phyloP scores from a whole-genome alignment of 2,329 filamentous ascomycete genomes.

The Fusarium algeriense region DNA sequence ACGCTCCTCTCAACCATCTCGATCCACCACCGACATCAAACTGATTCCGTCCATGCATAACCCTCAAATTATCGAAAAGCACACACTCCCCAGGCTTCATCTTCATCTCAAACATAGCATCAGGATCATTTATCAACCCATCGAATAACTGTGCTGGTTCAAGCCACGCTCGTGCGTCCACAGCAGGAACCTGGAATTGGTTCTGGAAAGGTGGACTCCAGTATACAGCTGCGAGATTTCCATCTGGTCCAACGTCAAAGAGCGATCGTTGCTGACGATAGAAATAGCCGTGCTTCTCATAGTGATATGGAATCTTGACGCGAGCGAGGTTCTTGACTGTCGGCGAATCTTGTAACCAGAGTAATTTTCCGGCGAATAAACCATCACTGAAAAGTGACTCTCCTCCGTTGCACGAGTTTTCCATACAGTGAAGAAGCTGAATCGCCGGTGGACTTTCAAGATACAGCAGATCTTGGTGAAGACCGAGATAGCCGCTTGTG shows the following conservation, averaged over 20 bases:
- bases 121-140: constrained; percentile 65
- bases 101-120: constrained; percentile 76
- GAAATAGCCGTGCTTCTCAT: constrained; percentile 73
- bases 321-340: constrained; percentile 55
- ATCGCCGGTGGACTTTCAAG: constrained; percentile 82
- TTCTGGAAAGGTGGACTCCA: constrained; percentile 88
- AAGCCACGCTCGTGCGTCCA: constrained; percentile 58
- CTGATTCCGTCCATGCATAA: constrained; percentile 84
- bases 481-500: constrained; percentile 82
- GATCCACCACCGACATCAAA: constrained; percentile 77
- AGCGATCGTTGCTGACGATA: constrained; percentile 72
- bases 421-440: constrained; percentile 90
- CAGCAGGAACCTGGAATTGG: constrained; percentile 52
- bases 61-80: constrained; percentile 88
- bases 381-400: constrained; percentile 89
- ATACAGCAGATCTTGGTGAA: constrained; percentile 96
- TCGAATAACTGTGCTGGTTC: constrained; percentile 68
- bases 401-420: constrained; percentile 83
- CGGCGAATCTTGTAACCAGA: constrained; percentile 44
- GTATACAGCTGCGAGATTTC: constrained; percentile 51
- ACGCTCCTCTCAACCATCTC: constrained; percentile 88
- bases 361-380: constrained; percentile 66
- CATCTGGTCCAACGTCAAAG: constrained; percentile 53
- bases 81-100: constrained; percentile 87
- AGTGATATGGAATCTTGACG: constrained; percentile 71